Evolutionary conservation across 768 basidiomycete species (phyloP).

Genomic region (Pisolithus orientalis): DNA sequence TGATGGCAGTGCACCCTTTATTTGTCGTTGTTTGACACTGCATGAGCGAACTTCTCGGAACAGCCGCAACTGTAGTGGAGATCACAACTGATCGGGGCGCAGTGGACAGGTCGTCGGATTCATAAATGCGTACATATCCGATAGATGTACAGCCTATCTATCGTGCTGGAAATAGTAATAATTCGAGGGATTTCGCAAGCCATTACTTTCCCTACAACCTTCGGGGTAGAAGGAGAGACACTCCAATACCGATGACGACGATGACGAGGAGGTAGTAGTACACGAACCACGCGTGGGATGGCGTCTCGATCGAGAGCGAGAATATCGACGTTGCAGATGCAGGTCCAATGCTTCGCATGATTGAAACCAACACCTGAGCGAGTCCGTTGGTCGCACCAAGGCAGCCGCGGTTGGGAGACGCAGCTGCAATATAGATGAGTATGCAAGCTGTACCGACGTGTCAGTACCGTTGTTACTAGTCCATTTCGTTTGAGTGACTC

Average conservation of each 20-base stretch:
- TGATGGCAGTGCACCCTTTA: neutral
- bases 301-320: constrained; percentile 34
- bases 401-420: constrained; percentile 59
- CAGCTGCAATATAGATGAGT: constrained; percentile 63
- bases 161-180: too few species aligned
- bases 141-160: neutral
- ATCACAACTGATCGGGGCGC: too few species aligned
- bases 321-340: constrained; percentile 29
- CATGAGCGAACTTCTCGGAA: too few species aligned
- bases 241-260: constrained; percentile 9
- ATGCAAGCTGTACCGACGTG: constrained; percentile 44
- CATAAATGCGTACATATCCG: too few species aligned
- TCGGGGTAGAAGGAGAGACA: constrained; percentile 22
- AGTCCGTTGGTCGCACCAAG: constrained; percentile 66
- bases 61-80: too few species aligned
- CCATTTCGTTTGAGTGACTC: constrained; percentile 14
- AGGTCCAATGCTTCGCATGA: constrained; percentile 30
- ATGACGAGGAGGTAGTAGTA: constrained; percentile 21
- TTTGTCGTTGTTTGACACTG: neutral
- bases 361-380: constrained; percentile 24
- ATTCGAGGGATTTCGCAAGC: neutral
- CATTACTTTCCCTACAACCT: constrained; percentile 13
- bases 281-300: constrained; percentile 19
- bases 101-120: too few species aligned
- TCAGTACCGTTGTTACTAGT: neutral